Evolutionary conservation across 371 early-diverging fungal genomes (phyloP).

Genomic region (Gilbertella persicaria): DNA sequence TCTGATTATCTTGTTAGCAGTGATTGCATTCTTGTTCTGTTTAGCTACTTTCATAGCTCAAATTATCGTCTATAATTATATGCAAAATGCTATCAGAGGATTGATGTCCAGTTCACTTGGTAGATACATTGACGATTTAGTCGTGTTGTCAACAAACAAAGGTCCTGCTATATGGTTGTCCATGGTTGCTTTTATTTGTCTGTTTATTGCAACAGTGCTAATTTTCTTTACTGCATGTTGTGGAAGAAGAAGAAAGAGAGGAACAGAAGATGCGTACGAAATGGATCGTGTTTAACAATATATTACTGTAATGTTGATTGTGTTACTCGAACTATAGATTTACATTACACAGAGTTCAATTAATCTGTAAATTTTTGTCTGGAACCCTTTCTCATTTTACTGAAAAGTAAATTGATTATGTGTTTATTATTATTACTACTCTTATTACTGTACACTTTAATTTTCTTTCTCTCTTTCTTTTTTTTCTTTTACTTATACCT

Average conservation of each 20-base stretch:
- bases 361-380: background rate
- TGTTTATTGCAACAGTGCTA: conserved; percentile 19
- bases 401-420: no score
- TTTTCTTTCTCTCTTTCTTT: no score
- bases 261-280: background rate
- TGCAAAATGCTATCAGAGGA: conserved; percentile 3
- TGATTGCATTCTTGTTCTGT: conserved; percentile 11
- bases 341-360: background rate
- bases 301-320: background rate
- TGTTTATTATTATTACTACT: background rate
- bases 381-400: background rate
- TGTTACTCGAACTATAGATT: background rate
- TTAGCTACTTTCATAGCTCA: conserved; percentile 18
- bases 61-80: conserved; percentile 4
- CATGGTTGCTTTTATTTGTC: conserved; percentile 15
- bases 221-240: conserved; percentile 17
- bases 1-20: background rate
- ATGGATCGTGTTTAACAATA: background rate
- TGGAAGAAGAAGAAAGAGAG: conserved; percentile 3
- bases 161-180: conserved; percentile 30
- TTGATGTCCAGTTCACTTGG: conserved; percentile 7
- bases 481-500: no score
- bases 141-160: background rate
- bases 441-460: no score
- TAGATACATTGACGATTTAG: conserved; percentile 4